Evolutionary conservation across 495 filamentous ascomycete genomes (phyloP), one percentile per base, ranked within the genome.

Genomic region (Glarea lozoyensis): DNA sequence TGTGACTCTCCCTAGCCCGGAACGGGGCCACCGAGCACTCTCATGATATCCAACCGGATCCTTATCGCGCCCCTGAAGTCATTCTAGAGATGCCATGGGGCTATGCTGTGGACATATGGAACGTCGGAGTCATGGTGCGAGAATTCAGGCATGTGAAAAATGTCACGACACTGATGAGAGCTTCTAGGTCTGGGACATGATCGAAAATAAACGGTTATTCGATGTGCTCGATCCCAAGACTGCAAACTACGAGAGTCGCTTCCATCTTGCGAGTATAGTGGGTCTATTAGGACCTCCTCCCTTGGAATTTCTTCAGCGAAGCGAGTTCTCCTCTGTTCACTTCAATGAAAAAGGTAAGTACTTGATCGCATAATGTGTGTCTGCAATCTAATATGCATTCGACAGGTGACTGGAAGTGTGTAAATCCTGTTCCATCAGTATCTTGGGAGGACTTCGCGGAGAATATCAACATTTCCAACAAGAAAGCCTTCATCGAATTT

Each of bases 401-500:
- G 44, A 46, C 25, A 46, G 36, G 44, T 29, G 41, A 45, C 37
- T 46, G 44, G 44, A 46, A 41, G 27, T 46, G 44, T 46, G 24
- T 40, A 37, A 40, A 46, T 46, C 44, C 44, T 32, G 18, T 46
- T 18, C 18, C 34, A 46, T 40, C 37, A 46, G 36, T 37, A n/a
- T 40, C 25, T 39, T 40, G 24, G 22, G 44, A 40, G 41, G 36
- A 40, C 33, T 34, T 24, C 19, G 22, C 33, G 44, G 41, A 24
- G 19, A 44, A 44, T 37, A 30, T 44, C 57, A 12, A 61, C 10
- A 64, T 59, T 36, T 35, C 52, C 34, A 55, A 66, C 24, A 65
- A 67, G 36, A 57, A 59, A 13, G 47, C 46, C 31, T 73, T 75
- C 50, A 22, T 76, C 11, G 18, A 29, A 6, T 63, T 74, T 37